Base-by-base conservation (phyloP, 352 stramenopile genomes). In the Globisporangium nodosum region DNA sequence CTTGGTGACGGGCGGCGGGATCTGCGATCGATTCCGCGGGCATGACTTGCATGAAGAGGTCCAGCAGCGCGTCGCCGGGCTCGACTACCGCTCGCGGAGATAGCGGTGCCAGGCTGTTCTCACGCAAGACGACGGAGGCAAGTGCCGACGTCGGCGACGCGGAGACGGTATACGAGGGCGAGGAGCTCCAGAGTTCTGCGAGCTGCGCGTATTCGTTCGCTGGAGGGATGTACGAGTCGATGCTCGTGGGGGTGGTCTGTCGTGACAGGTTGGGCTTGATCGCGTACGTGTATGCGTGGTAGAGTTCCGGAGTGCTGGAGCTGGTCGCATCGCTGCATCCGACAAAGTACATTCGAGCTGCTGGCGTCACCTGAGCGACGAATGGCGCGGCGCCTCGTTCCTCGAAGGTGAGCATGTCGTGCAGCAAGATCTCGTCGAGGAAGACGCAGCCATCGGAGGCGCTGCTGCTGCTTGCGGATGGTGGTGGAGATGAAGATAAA, bases 191-290 rank as follows among this genome's bases (percentile, higher is more conserved):
- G 37, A 62, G 56, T 27, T 42, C 48, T 1, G 56, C 49, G 49
- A 62, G 56, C 39, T 62, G 56, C 4, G 56, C 48, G 49, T 62
- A 62, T 46, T 62, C 56, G 30, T 62, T 56, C n/a, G 24, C 33
- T 5, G 35, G 9, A 3, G 48, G 47, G 11, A 33, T 30, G n/a
- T 62, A 56, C 49, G 48, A 40, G 47, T 62, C 56, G 27, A 62
- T 62, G 20, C 49, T 49, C 48, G 56, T 56, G 5, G 56, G 56
- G 4, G 56, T 51, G 11, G 46, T 39, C 18, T 37, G 37, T 43
- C 37, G 16, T 43, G 37, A 43, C 37, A 43, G 37, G 54, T 20
- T 53, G 46, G 11, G 9, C 9, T 33, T 50, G 46, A 5, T 50
- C 5, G 46, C n/a, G 46, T 49, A 49, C 18, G 50, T 40, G 27